A percentile compares a stretch with the other conserved stretches of the same genome.
Conservation (phyloP, 495 filamentous ascomycete genomes). For the Lasiosphaeria hispida region DNA sequence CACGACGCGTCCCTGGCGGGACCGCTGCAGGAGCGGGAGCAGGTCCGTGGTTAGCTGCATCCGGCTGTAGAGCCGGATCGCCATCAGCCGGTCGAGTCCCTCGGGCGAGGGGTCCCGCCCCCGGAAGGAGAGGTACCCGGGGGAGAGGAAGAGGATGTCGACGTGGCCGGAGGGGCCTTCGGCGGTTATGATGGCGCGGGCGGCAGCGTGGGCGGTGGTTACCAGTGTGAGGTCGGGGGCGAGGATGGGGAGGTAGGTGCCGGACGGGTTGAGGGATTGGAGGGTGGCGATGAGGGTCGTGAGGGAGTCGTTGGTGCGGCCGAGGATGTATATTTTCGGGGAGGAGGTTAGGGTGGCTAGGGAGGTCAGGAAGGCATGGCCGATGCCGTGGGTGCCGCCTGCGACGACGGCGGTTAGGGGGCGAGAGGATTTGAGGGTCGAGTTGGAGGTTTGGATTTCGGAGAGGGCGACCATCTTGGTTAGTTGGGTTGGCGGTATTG, state of each 20-base stretch:
- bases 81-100: slow-evolving; percentile 43
- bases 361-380: slow-evolving; percentile 50
- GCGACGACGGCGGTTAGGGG: slow-evolving; percentile 54
- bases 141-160: slow-evolving; percentile 58
- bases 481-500: no score
- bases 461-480: slow-evolving; percentile 12
- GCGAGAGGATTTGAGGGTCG: slow-evolving; percentile 2
- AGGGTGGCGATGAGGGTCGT: slow-evolving; percentile 30
- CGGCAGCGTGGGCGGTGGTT: slow-evolving; percentile 52
- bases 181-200: slow-evolving; percentile 47
- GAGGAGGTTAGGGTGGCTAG: slow-evolving; percentile 47
- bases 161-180: slow-evolving; percentile 43
- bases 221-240: slow-evolving; percentile 55
- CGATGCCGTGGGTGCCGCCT: slow-evolving; percentile 63
- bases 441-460: slow-evolving; percentile 10
- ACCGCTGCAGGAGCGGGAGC: slow-evolving; percentile 49
- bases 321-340: slow-evolving; percentile 48
- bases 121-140: slow-evolving; percentile 5
- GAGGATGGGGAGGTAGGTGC: slow-evolving; percentile 50
- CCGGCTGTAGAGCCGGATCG: slow-evolving; percentile 58
- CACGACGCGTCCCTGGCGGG: slow-evolving; percentile 49
- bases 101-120: slow-evolving; percentile 43
- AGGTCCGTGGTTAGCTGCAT: slow-evolving; percentile 59
- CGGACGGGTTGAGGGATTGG: slow-evolving; percentile 43
- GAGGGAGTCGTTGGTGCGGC: slow-evolving; percentile 29